Conservation (phyloP, 192 early-diverging fungal genomes). For the Paraglomus occultum region DNA sequence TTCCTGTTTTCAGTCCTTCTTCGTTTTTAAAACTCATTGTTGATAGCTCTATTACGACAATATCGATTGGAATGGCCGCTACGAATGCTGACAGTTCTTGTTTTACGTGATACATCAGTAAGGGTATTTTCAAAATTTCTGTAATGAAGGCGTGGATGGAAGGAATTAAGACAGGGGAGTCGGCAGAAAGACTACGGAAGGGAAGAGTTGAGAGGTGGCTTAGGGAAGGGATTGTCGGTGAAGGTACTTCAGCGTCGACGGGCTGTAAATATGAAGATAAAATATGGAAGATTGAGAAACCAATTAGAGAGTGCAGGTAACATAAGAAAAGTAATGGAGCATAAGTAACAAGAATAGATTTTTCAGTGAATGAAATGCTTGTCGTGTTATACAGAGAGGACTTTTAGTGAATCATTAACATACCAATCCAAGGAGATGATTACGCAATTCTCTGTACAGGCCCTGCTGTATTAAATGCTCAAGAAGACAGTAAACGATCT, state of each 20-base stretch:
- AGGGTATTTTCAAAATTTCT: conserved; percentile 52
- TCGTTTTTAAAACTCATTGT: not conserved
- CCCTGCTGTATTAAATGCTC: conserved; percentile 1
- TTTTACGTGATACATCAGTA: conserved; percentile 45
- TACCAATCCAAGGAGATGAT: conserved; percentile 29
- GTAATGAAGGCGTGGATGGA: conserved; percentile 38
- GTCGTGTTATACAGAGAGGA: not conserved
- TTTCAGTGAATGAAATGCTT: conserved; percentile 1
- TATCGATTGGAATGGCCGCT: conserved; percentile 40
- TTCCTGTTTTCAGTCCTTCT: not conserved
- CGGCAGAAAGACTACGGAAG: conserved; percentile 20
- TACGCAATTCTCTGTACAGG: conserved; percentile 31
- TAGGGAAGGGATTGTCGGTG: conserved; percentile 22
- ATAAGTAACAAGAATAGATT: conserved; percentile 27
- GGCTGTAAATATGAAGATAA: conserved; percentile 31
- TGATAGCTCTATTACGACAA: conserved; percentile 36
- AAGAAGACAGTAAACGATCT: not conserved
- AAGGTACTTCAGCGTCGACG: conserved; percentile 30
- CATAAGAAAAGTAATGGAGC: not conserved
- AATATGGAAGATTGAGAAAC: conserved; percentile 15
- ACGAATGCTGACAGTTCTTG: conserved; percentile 39
- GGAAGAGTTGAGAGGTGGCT: conserved; percentile 28
- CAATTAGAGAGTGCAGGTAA: not conserved
- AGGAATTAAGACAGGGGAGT: not conserved
- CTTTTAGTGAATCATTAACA: conserved; percentile 8